These are phyloP conservation scores for Penicillium polonicum DNA, from an alignment of 2,329 filamentous ascomycete species.

Conservation along the genomic window DNA sequence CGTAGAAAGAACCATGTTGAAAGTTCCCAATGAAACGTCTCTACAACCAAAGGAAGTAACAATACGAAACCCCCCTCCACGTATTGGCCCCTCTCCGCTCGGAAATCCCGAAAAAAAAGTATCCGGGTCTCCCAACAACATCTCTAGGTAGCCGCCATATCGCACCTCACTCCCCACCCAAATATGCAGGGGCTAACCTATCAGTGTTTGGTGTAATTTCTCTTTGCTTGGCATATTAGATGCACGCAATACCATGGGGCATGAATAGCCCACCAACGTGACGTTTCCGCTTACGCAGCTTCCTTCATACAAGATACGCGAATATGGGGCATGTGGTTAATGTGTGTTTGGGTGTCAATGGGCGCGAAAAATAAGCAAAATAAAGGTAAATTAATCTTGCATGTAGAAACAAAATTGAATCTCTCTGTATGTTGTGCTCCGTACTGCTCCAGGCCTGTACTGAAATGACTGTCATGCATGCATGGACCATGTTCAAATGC, in stretches of 20 bases:
- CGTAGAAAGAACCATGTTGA: background rate
- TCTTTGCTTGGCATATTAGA: slow-evolving; percentile 7
- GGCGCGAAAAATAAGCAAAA: background rate
- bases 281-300: slow-evolving; percentile 27
- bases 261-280: slow-evolving; percentile 10
- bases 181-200: slow-evolving; percentile 22
- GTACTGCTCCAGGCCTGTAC: too few species aligned
- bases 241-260: background rate
- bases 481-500: background rate
- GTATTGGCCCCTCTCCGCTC: background rate
- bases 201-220: slow-evolving; percentile 11
- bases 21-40: background rate
- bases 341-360: background rate
- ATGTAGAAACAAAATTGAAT: background rate
- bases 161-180: slow-evolving; percentile 1
- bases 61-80: background rate
- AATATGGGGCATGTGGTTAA: background rate
- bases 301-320: background rate
- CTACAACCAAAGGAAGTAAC: background rate
- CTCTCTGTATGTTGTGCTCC: too few species aligned
- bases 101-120: background rate
- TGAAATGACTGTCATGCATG: background rate
- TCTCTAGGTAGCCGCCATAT: background rate
- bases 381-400: background rate
- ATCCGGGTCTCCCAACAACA: background rate